Conservation (phyloP, 768 basidiomycete genomes). For the Pleurotus tuoliensis region DNA sequence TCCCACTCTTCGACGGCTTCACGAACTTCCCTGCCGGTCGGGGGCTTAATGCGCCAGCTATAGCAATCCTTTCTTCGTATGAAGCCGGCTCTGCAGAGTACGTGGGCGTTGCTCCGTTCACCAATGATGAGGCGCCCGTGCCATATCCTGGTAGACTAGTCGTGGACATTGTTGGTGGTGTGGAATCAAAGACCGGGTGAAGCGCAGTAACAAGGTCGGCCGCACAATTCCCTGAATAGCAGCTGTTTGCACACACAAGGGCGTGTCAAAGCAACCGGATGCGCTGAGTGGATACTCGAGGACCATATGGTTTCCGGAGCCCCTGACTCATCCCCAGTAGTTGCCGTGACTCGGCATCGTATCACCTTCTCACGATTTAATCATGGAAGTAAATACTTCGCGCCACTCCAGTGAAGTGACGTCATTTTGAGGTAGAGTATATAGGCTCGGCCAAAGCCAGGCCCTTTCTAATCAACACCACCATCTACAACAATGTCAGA, state of each 20-base stretch:
- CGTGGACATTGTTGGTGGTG: slow-evolving; percentile 41
- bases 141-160: slow-evolving; percentile 49
- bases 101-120: slow-evolving; percentile 35
- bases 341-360: too few relatives aligned
- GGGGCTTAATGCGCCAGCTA: slow-evolving; percentile 33
- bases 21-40: slow-evolving; percentile 47
- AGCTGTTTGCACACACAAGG: neutral
- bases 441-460: too few relatives aligned
- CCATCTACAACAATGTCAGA: too few relatives aligned
- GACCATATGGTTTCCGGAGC: too few relatives aligned
- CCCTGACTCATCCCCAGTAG: too few relatives aligned
- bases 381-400: too few relatives aligned
- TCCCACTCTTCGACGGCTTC: slow-evolving; percentile 56
- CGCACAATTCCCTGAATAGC: neutral
- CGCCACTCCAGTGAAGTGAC: too few relatives aligned
- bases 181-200: too few relatives aligned
- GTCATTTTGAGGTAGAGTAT: too few relatives aligned
- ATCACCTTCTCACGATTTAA: too few relatives aligned
- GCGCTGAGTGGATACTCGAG: neutral
- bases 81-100: slow-evolving; percentile 52
- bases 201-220: neutral
- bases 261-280: too few relatives aligned
- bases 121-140: slow-evolving; percentile 21
- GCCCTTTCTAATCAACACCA: too few relatives aligned
- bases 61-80: slow-evolving; percentile 40